Evolutionary conservation across 345 rosid species (phyloP).

Genomic region (Cardamine occulta): DNA sequence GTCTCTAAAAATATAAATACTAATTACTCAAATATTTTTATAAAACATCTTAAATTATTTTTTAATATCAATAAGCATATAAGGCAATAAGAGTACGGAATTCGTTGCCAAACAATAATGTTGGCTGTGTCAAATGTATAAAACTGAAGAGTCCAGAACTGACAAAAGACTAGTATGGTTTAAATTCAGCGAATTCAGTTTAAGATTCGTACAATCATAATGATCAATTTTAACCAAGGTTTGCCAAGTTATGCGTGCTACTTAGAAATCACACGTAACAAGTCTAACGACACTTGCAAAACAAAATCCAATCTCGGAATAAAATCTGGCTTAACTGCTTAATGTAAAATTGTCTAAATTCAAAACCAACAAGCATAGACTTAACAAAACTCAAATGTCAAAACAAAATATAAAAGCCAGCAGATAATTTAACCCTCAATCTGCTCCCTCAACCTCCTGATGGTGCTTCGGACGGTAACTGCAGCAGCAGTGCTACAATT

Average conservation of each 20-base stretch:
- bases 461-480: constrained; percentile 88
- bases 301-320: not conserved
- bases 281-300: not conserved
- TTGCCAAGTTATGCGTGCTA: not conserved
- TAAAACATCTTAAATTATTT: no score
- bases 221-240: not conserved
- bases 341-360: constrained; percentile 24
- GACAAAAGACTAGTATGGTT: no score
- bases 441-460: constrained; percentile 92
- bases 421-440: constrained; percentile 67
- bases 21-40: no score
- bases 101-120: no score
- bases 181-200: not conserved
- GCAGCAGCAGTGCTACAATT: constrained; percentile 78
- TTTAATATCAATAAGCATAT: no score
- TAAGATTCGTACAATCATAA: not conserved
- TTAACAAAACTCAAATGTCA: not conserved
- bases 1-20: no score
- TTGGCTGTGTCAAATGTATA: no score
- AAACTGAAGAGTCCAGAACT: no score
- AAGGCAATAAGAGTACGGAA: no score
- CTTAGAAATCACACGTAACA: no score
- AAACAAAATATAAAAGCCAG: not conserved
- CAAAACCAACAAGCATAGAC: constrained; percentile 17
- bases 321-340: not conserved